Conservation (phyloP, 495 filamentous ascomycete species). For the Talaromyces nanjingensis region DNA sequence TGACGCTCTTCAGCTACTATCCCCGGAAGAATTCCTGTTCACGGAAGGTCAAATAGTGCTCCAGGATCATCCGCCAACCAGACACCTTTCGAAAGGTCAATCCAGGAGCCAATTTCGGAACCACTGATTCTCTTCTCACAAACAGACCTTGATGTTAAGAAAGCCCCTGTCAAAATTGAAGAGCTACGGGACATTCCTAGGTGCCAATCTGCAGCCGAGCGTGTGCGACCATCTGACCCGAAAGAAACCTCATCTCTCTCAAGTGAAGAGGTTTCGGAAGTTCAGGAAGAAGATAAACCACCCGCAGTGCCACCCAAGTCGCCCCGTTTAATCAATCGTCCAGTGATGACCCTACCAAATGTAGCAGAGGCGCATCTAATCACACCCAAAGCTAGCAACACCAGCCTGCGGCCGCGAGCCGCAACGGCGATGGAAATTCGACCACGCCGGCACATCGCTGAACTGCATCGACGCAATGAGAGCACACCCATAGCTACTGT, state of each 20-base stretch:
- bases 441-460: slow-evolving; percentile 8
- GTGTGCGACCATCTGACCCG: background rate
- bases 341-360: background rate
- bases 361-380: background rate
- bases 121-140: slow-evolving; percentile 17
- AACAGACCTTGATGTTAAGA: background rate
- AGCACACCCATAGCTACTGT: slow-evolving; percentile 29
- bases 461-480: slow-evolving; percentile 10
- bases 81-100: slow-evolving; percentile 36
- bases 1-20: slow-evolving; percentile 55
- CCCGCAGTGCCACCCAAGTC: slow-evolving; percentile 43
- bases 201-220: slow-evolving; percentile 18
- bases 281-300: slow-evolving; percentile 18
- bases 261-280: slow-evolving; percentile 8
- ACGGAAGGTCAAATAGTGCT: slow-evolving; percentile 61
- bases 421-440: slow-evolving; percentile 9
- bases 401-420: slow-evolving; percentile 16
- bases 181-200: slow-evolving; percentile 44
- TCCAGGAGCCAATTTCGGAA: slow-evolving; percentile 19
- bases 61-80: slow-evolving; percentile 30
- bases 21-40: slow-evolving; percentile 58
- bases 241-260: slow-evolving; percentile 15
- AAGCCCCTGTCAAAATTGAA: slow-evolving; percentile 38
- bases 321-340: slow-evolving; percentile 13
- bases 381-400: slow-evolving; percentile 23